Percentiles rank a stretch among this genome's conserved stretches.
These are phyloP conservation scores for Tricholoma flavovirens DNA, from an alignment of 768 basidiomycete genomes.

Conservation along the genomic window DNA sequence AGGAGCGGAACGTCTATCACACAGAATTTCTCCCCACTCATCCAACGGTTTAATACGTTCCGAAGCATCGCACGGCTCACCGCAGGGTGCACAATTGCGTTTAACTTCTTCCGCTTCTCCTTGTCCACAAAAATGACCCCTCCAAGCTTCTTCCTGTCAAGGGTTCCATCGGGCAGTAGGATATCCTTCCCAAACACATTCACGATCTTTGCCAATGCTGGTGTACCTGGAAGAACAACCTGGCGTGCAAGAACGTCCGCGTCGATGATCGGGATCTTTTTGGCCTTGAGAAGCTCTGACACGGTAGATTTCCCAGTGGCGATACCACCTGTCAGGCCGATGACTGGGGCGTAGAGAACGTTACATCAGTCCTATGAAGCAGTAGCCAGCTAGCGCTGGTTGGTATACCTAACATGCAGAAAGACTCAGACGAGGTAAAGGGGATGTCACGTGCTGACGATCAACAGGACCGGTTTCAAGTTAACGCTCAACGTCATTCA, in stretches of 20 bases:
- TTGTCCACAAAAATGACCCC: constrained; percentile 79
- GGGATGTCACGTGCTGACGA: too few relatives aligned
- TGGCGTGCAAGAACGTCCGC: constrained; percentile 86
- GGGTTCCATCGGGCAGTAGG: constrained; percentile 57
- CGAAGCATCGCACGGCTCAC: constrained; percentile 76
- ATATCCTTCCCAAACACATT: constrained; percentile 66
- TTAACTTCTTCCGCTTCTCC: constrained; percentile 63
- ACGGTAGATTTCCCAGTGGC: constrained; percentile 97
- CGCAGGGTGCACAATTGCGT: constrained; percentile 86
- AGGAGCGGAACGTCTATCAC: constrained; percentile 89
- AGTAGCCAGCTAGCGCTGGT: background rate
- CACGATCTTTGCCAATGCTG: constrained; percentile 62
- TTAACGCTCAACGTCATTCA: too few relatives aligned
- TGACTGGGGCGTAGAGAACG: constrained; percentile 42
- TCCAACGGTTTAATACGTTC: constrained; percentile 65
- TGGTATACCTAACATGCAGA: background rate
- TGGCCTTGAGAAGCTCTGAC: constrained; percentile 61
- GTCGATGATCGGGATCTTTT: constrained; percentile 80
- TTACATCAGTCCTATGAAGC: background rate
- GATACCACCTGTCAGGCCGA: constrained; percentile 95
- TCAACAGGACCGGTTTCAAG: too few relatives aligned
- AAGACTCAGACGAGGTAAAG: too few relatives aligned
- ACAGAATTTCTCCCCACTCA: constrained; percentile 70
- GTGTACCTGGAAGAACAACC: constrained; percentile 81
- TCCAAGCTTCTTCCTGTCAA: constrained; percentile 83